Evolutionary conservation across 345 rosid genomes (phyloP).

Genomic region (Aurinia saxatilis): DNA sequence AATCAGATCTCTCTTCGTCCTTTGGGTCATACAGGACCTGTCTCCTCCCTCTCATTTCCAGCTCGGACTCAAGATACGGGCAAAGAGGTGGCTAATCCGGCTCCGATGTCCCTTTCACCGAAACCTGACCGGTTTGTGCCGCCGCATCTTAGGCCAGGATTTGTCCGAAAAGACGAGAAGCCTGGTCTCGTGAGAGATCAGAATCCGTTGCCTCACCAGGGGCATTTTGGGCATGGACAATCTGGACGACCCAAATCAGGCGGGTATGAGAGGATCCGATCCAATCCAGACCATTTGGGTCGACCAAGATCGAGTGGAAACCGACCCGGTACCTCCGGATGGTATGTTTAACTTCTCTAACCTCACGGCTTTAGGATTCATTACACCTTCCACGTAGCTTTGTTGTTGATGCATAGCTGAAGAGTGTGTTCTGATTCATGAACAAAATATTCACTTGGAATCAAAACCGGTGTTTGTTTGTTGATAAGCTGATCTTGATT

Average conservation of each 20-base stretch:
- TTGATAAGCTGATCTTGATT: no score
- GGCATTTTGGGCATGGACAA: constrained; percentile 38
- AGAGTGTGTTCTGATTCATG: no score
- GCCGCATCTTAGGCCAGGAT: constrained; percentile 94
- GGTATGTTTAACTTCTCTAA: constrained; percentile 29
- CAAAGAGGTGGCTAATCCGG: constrained; percentile 12
- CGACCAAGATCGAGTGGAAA: constrained; percentile 57
- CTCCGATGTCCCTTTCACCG: constrained; percentile 22
- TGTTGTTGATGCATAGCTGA: no score
- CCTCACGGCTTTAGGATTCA: neutral
- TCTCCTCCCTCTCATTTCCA: constrained; percentile 26
- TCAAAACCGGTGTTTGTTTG: no score
- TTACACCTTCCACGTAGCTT: no score
- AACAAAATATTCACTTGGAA: no score
- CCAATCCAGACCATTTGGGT: constrained; percentile 35
- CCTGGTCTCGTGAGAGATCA: constrained; percentile 25
- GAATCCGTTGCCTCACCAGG: constrained; percentile 17
- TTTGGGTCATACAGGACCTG: constrained; percentile 43
- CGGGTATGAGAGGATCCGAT: constrained; percentile 47
- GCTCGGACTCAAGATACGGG: constrained; percentile 22
- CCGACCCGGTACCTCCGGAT: constrained; percentile 64
- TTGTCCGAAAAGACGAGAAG: constrained; percentile 52
- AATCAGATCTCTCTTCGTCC: constrained; percentile 65
- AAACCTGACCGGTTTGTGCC: constrained; percentile 65
- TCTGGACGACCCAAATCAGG: constrained; percentile 68